phyloP scores from a whole-genome alignment of 1,139 yeast species.

The Kluyveromyces sp. region DNA sequence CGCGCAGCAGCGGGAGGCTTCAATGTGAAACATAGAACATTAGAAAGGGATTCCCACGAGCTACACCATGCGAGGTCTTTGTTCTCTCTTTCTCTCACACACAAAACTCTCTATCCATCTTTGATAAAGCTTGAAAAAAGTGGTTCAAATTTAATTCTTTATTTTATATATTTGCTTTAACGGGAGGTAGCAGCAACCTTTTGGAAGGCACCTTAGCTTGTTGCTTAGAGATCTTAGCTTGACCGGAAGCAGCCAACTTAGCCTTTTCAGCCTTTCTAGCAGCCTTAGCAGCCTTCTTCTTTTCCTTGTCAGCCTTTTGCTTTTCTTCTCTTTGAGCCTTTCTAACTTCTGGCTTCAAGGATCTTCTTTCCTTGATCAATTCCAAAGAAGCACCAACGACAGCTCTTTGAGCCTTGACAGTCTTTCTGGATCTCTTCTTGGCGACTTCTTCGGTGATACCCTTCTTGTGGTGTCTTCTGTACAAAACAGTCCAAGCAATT shows the following conservation, averaged over 20 bases:
- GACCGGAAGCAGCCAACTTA: conserved; percentile 62
- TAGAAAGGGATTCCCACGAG: too few species aligned
- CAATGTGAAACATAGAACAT: too few species aligned
- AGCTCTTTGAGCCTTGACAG: conserved; percentile 98
- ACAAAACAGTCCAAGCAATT: conserved; percentile 98
- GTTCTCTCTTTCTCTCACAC: too few species aligned
- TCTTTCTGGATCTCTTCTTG: conserved; percentile 96
- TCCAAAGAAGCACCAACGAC: conserved; percentile 99
- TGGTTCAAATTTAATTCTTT: neutral
- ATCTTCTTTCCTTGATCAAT: conserved; percentile 95
- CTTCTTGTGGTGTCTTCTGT: conserved; percentile 99
- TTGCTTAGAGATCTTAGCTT: conserved; percentile 71
- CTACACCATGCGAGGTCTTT: too few species aligned
- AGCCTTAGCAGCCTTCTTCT: conserved; percentile 90
- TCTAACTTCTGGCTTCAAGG: conserved; percentile 94
- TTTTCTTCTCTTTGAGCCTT: conserved; percentile 95
- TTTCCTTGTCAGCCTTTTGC: conserved; percentile 86
- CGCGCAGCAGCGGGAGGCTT: too few species aligned
- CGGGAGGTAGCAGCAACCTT: conserved; percentile 95
- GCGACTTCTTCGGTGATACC: conserved; percentile 98
- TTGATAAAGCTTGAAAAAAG: neutral
- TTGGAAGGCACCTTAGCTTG: conserved; percentile 90
- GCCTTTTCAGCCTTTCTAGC: conserved; percentile 94
- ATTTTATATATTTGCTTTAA: conserved; percentile 38
- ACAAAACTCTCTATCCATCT: too few species aligned